Conservation (phyloP, 2,329 filamentous ascomycete species). For the Macrophomina pseudophaseolina region DNA sequence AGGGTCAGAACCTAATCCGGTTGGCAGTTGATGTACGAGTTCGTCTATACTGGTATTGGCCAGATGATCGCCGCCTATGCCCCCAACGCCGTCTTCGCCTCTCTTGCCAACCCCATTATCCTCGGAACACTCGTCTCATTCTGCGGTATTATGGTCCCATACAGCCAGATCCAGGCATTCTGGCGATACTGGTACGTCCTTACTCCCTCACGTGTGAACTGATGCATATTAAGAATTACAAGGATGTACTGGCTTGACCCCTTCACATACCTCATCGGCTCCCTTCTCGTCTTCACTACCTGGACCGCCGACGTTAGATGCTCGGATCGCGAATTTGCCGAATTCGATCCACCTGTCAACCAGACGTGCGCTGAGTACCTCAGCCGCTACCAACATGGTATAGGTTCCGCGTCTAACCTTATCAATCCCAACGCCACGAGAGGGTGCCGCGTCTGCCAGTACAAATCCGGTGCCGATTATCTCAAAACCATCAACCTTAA, state of each 20-base stretch:
- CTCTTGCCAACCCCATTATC: slow-evolving; percentile 49
- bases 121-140: slow-evolving; percentile 40
- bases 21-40: slow-evolving; percentile 58
- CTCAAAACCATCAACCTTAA: slow-evolving; percentile 62
- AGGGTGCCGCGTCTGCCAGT: slow-evolving; percentile 67
- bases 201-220: not conserved
- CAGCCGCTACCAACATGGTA: slow-evolving; percentile 54
- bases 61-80: slow-evolving; percentile 58
- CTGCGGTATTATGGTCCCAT: slow-evolving; percentile 43
- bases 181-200: slow-evolving; percentile 43
- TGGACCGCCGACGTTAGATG: slow-evolving; percentile 47
- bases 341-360: slow-evolving; percentile 55
- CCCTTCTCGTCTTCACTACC: slow-evolving; percentile 45
- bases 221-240: slow-evolving; percentile 28
- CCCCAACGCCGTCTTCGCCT: slow-evolving; percentile 52
- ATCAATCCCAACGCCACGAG: slow-evolving; percentile 63
- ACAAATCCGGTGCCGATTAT: slow-evolving; percentile 63
- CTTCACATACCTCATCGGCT: slow-evolving; percentile 51
- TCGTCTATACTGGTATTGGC: slow-evolving; percentile 59
- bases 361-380: slow-evolving; percentile 66
- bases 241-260: slow-evolving; percentile 46
- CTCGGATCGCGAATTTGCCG: slow-evolving; percentile 42
- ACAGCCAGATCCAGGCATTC: slow-evolving; percentile 39
- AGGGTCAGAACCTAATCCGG: too few species aligned
- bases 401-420: slow-evolving; percentile 58